These are phyloP conservation scores for Oenanthe javanica DNA, from an alignment of 140 eudicot genomes.

Conservation along the genomic window DNA sequence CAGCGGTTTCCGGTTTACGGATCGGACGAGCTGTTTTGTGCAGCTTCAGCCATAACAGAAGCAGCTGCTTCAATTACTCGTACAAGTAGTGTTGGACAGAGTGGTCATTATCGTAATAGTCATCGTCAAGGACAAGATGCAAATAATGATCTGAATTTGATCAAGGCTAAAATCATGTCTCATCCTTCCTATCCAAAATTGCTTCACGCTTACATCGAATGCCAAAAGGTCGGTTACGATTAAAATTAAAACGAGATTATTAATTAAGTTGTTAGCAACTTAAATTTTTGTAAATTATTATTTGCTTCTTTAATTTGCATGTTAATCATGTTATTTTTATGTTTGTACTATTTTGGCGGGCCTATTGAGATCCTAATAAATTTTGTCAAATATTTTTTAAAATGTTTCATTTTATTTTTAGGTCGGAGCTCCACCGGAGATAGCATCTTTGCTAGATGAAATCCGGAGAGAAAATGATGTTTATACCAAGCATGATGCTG, in stretches of 20 bases:
- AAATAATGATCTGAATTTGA: slow-evolving; percentile 18
- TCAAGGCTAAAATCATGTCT: slow-evolving; percentile 68
- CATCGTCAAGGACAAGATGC: slow-evolving; percentile 7
- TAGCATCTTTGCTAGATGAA: slow-evolving; percentile 64
- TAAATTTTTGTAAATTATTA: background rate
- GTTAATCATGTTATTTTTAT: background rate
- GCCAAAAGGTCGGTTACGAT: slow-evolving; percentile 47
- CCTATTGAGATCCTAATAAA: background rate
- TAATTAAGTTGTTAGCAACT: background rate
- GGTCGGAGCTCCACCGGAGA: slow-evolving; percentile 97
- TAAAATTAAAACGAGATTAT: background rate
- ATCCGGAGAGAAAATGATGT: slow-evolving; percentile 56
- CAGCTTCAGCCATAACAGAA: slow-evolving; percentile 41
- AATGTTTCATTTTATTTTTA: slow-evolving; percentile 10
- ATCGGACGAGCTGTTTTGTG: slow-evolving; percentile 36
- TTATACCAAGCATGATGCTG: slow-evolving; percentile 28
- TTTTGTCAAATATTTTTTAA: background rate
- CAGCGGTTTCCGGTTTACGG: slow-evolving; percentile 41
- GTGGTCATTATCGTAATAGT: background rate
- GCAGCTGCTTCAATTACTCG: slow-evolving; percentile 42
- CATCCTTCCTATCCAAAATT: slow-evolving; percentile 83
- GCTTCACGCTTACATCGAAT: slow-evolving; percentile 77
- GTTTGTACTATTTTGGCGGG: background rate
- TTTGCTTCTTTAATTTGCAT: background rate
- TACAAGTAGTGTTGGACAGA: slow-evolving; percentile 20